Evolutionary conservation across 495 filamentous ascomycete species (phyloP).

Genomic region (Chlorociboria aeruginascens): DNA sequence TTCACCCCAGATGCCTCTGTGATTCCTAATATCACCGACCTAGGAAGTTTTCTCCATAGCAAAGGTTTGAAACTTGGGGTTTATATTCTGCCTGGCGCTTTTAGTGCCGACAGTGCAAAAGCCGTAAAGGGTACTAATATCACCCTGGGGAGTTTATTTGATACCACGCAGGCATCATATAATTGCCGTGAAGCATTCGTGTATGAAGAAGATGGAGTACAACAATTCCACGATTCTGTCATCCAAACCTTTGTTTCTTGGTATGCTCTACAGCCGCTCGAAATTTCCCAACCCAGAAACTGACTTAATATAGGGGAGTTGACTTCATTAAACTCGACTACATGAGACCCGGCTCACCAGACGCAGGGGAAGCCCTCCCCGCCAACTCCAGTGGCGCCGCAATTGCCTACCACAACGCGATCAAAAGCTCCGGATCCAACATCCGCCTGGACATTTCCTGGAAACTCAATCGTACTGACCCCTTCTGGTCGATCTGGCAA

Average conservation of each 20-base stretch:
- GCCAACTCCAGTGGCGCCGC: slow-evolving; percentile 16
- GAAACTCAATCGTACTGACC: slow-evolving; percentile 21
- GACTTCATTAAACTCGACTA: slow-evolving; percentile 23
- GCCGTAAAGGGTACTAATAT: slow-evolving; percentile 20
- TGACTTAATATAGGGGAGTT: slow-evolving; percentile 5
- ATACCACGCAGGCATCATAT: slow-evolving; percentile 5
- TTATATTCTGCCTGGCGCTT: slow-evolving; percentile 21
- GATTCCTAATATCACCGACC: slow-evolving; percentile 13
- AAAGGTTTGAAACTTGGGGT: slow-evolving; percentile 20
- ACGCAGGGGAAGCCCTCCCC: slow-evolving; percentile 16
- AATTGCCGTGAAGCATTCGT: slow-evolving; percentile 14
- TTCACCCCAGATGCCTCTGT: slow-evolving; percentile 19
- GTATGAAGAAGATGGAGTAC: slow-evolving; percentile 17
- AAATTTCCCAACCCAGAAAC: too few relatives aligned
- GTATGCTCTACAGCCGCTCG: background rate
- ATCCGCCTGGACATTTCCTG: slow-evolving; percentile 24
- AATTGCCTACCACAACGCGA: slow-evolving; percentile 19
- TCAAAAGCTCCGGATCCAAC: slow-evolving; percentile 15
- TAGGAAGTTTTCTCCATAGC: slow-evolving; percentile 17
- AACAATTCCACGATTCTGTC: slow-evolving; percentile 24
- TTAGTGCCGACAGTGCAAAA: slow-evolving; percentile 15
- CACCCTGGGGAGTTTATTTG: slow-evolving; percentile 17
- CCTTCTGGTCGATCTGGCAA: slow-evolving; percentile 18
- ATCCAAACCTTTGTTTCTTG: slow-evolving; percentile 16
- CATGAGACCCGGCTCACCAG: slow-evolving; percentile 20